Base-by-base conservation (phyloP, 139 green algal genomes). In the Coelastrella sp. region DNA sequence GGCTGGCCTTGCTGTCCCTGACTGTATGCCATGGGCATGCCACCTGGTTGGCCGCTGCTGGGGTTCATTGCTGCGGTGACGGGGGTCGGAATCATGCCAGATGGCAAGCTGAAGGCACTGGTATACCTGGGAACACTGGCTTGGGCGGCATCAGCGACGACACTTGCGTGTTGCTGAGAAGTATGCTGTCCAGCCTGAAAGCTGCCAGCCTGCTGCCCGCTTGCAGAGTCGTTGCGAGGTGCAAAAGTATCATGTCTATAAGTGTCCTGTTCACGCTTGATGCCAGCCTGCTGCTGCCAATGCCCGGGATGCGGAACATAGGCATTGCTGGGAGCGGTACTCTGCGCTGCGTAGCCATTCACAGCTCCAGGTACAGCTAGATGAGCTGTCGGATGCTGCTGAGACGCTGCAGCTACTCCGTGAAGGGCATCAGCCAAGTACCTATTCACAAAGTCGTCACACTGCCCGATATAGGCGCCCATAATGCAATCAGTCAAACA, bases 51-150 rank as follows among this genome's bases (percentile, higher is more conserved):
- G 19, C 47, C n/a, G 56, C 20, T 54, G 20, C 14, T 20, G 14
- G 8, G 7, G 7, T 54, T 68, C 54, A 66, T 80, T 10, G 83
- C 22, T 23, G 65, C 83, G 11, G 83, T 80, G 11, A 77, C 82
- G 56, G 83, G 54, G 5, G 65, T 65, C 32, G 83, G 83, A 4
- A 71, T 22, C 68, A 86, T 86, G 22, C 80, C 80, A 7, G 11
- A 47, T 3, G 80, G 80, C 80, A 86, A 73, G 60, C 60, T 75
- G 22, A 59, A 74, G 5, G 66, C 83, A 59, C 80, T 65, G 47
- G 74, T 85, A 54, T 73, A 68, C 54, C 20, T 54, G 47, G 47
- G 79, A 16, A 85, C 17, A 71, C 65, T 32, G 73, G 66, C 66
- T 80, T 32, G 61, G 58, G 83, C 83, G 22, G 64, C 22, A 23